Conservation (phyloP, 2,329 filamentous ascomycete species). For the Aureobasidium sp. region DNA sequence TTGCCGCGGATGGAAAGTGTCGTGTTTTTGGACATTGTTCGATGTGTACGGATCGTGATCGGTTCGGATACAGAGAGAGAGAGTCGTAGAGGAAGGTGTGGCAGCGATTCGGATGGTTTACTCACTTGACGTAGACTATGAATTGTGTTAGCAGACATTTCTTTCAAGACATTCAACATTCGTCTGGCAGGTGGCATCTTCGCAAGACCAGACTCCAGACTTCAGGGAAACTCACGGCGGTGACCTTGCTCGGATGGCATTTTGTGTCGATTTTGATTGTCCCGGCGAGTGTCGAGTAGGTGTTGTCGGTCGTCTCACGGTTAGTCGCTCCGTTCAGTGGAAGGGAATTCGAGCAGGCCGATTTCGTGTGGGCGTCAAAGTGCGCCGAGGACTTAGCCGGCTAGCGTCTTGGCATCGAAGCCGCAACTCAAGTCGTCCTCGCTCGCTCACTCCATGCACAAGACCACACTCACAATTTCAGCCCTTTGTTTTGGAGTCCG, state of each 20-base stretch:
- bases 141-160: constrained; percentile 12
- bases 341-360: neutral
- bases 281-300: constrained; percentile 10
- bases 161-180: neutral
- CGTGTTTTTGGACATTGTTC: neutral
- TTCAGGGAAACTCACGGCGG: constrained; percentile 6
- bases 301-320: constrained; percentile 9
- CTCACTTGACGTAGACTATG: constrained; percentile 32
- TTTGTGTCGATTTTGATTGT: constrained; percentile 10
- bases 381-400: neutral
- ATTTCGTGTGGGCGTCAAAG: neutral
- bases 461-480: neutral
- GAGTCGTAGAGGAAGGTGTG: neutral
- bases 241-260: constrained; percentile 15
- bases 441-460: neutral
- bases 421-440: neutral
- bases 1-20: neutral
- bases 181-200: neutral
- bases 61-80: neutral
- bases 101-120: constrained; percentile 2
- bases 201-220: neutral
- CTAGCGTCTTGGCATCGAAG: neutral
- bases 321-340: neutral
- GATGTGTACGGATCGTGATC: neutral
- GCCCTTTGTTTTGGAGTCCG: neutral